Base-by-base conservation (phyloP, 1,284 basidiomycete genomes). In the Irpex sp. region DNA sequence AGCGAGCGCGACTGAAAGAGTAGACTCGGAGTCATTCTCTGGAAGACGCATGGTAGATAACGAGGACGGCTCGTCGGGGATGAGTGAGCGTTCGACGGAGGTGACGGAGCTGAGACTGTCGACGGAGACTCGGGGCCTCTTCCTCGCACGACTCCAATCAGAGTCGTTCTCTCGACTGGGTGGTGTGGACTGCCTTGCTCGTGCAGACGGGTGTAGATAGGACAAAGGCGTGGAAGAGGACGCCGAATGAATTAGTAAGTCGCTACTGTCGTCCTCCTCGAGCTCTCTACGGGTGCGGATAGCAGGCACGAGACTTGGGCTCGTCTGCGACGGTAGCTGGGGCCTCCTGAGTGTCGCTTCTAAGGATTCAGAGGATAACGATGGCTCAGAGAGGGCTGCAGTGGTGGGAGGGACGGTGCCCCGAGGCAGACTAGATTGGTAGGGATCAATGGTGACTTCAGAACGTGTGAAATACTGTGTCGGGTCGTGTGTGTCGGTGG, bases 371-470 rank as follows among this genome's bases (percentile, higher is more conserved):
- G 64, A 67, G 15, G 68, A 67, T 65, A 70, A 61, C 68, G 69
- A 73, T 65, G 76, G 70, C 73, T 77, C 72, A 76, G 82, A 79
- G 53, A 26, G 58, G 46, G 15, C n/a, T 74, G 74, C 71, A 59
- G 74, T 71, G 74, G 74, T 73, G 71, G 71, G 74, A 73, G 83
- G 79, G 79, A 79, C 76, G 70, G 72, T 74, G 78, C 83, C 83
- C 87, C 84, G 82, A 74, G 81, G 70, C 77, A 79, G 74, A 79
- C 76, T 78, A 76, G 81, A 76, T 73, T 79, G 76, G 79, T 81
- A 76, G 78, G 87, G 79, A 87, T 88, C 85, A 89, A 89, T 89
- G 78, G 81, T 89, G 83, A 77, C 83, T 68, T 13, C 21, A 55
- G 53, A 26, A 37, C 54, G 58, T 51, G 26, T 57, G 11, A 57